A percentile compares a stretch with the other conserved stretches of the same genome.
These are phyloP conservation scores for Aureoboletus auriporus DNA, from an alignment of 768 basidiomycete species.

Conservation along the genomic window DNA sequence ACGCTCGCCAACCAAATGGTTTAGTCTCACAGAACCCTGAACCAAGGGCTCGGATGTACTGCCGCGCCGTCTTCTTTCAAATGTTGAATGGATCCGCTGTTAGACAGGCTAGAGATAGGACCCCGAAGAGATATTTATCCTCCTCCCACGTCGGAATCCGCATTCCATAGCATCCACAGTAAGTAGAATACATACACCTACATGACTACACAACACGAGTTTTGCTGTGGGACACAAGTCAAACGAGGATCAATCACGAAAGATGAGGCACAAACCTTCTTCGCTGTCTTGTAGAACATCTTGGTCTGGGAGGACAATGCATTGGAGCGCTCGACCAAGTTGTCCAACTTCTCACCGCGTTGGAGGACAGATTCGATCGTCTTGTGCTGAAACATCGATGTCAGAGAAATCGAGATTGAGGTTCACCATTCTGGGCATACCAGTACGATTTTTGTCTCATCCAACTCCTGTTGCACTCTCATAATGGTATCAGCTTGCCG, in stretches of 20 bases:
- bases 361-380: slow-evolving; percentile 97
- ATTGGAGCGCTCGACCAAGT: slow-evolving; percentile 90
- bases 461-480: slow-evolving; percentile 95
- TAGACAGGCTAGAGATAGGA: too few species aligned
- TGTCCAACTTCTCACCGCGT: slow-evolving; percentile 95
- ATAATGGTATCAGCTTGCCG: slow-evolving; percentile 96
- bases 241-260: slow-evolving; percentile 3
- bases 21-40: too few species aligned
- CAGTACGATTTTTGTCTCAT: slow-evolving; percentile 98
- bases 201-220: slow-evolving; percentile 91
- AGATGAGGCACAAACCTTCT: slow-evolving; percentile 65
- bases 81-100: too few species aligned
- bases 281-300: slow-evolving; percentile 99
- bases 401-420: not conserved
- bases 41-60: too few species aligned
- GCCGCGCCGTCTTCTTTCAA: too few species aligned
- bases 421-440: slow-evolving; percentile 43
- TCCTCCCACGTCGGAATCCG: too few species aligned
- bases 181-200: slow-evolving; percentile 25
- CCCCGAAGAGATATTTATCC: too few species aligned
- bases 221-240: slow-evolving; percentile 61
- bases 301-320: slow-evolving; percentile 87
- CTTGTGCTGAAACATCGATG: slow-evolving; percentile 68
- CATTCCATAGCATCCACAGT: too few species aligned
- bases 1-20: too few species aligned